Conservation (phyloP, 805 yeast species). For the Scheffersomyces amazonensis region DNA sequence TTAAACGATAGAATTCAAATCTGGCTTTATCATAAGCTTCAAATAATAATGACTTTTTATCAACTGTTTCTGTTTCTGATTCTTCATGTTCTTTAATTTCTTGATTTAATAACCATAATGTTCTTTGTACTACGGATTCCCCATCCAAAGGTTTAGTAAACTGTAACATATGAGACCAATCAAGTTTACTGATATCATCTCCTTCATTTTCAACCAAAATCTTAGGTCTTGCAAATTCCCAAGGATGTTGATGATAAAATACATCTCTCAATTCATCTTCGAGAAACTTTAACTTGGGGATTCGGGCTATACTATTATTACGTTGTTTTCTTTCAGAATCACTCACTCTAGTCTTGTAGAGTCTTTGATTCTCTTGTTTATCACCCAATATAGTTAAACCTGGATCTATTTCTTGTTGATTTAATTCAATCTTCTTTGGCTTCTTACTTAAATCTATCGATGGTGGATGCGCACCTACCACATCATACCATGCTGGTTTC, state of each 20-base stretch:
- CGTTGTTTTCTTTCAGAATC: conserved; percentile 33
- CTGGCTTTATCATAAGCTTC: conserved; percentile 85
- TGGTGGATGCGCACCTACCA: conserved; percentile 83
- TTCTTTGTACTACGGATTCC: conserved; percentile 55
- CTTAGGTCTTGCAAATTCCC: conserved; percentile 95
- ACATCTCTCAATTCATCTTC: conserved; percentile 82
- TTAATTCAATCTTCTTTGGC: conserved; percentile 27
- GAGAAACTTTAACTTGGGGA: conserved; percentile 53
- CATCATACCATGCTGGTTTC: conserved; percentile 89
- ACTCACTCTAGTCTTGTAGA: conserved; percentile 48
- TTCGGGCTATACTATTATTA: conserved; percentile 40
- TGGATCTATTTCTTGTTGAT: conserved; percentile 29
- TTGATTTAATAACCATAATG: conserved; percentile 33
- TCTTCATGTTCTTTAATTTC: conserved; percentile 14
- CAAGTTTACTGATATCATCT: conserved; percentile 49
- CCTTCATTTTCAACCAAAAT: conserved; percentile 74
- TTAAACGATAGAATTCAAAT: conserved; percentile 80
- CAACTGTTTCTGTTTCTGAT: not conserved
- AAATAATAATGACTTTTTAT: conserved; percentile 31
- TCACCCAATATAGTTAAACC: not conserved
- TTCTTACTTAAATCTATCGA: conserved; percentile 54
- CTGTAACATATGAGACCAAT: conserved; percentile 83
- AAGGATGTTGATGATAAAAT: conserved; percentile 92
- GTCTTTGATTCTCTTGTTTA: conserved; percentile 6
- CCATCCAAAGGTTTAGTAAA: conserved; percentile 77